A percentile compares a stretch with the other conserved stretches of the same genome.
Conservation (phyloP, 2,329 filamentous ascomycete genomes). For the Pseudomassariella vexata region DNA sequence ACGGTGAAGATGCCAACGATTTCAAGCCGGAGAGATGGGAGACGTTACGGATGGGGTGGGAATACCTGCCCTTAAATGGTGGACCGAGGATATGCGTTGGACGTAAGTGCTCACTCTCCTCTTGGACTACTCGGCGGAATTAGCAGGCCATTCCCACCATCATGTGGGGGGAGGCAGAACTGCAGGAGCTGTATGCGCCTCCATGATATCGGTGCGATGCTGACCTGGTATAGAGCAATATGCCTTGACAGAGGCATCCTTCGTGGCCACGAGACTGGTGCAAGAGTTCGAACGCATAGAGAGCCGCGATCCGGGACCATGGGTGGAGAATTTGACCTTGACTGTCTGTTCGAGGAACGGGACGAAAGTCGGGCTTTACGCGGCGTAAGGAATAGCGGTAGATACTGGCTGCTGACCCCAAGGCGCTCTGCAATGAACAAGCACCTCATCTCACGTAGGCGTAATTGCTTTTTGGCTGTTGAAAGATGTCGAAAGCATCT, state of each 20-base stretch:
- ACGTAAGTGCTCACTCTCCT: too few relatives aligned
- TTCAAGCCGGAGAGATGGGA: constrained; percentile 42
- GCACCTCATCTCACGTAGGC: too few relatives aligned
- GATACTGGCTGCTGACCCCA: too few relatives aligned
- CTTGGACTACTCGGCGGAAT: neutral
- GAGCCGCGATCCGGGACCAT: constrained; percentile 4
- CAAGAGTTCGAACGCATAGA: constrained; percentile 5
- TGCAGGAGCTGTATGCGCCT: too few relatives aligned
- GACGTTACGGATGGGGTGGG: constrained; percentile 13
- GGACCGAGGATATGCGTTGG: constrained; percentile 18
- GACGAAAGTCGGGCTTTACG: too few relatives aligned
- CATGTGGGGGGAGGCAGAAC: too few relatives aligned
- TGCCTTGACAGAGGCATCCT: constrained; percentile 6
- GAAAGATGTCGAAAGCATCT: too few relatives aligned
- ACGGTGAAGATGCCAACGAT: constrained; percentile 31
- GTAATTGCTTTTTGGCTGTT: too few relatives aligned
- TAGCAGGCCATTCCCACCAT: neutral
- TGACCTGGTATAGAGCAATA: constrained; percentile 6
- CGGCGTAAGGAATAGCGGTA: too few relatives aligned
- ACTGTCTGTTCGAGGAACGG: too few relatives aligned
- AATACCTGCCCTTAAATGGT: constrained; percentile 18
- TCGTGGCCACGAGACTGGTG: constrained; percentile 2
- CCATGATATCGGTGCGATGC: too few relatives aligned
- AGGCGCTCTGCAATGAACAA: too few relatives aligned
- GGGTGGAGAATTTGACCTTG: constrained; percentile 1